Evolutionary conservation across 805 yeast species (phyloP).

Genomic region (Kluyveromyces wickerhamii): DNA sequence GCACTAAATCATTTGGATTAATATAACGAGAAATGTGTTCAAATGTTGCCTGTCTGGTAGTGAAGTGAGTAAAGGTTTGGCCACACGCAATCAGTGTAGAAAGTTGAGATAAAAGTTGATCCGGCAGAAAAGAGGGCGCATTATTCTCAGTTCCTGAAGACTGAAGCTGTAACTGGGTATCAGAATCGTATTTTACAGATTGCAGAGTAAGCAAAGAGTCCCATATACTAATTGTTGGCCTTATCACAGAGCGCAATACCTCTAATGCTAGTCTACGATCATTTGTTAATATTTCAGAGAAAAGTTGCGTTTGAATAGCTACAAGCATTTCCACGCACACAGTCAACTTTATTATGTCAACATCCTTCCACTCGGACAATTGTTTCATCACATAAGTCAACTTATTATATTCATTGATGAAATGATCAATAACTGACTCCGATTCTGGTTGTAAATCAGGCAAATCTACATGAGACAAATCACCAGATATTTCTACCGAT

Average conservation of each 20-base stretch:
- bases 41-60: conserved; percentile 6
- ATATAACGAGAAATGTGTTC: conserved; percentile 37
- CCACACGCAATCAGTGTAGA: conserved; percentile 4
- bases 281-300: conserved; percentile 2
- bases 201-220: conserved; percentile 18
- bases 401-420: conserved; percentile 3
- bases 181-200: conserved; percentile 11
- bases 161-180: conserved; percentile 3
- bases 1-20: conserved; percentile 45
- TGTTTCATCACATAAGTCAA: conserved; percentile 1
- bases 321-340: conserved; percentile 5
- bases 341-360: conserved; percentile 3
- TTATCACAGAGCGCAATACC: conserved; percentile 15
- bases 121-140: conserved; percentile 1
- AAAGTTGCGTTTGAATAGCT: conserved; percentile 3
- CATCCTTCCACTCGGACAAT: conserved; percentile 1
- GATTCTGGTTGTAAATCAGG: neutral
- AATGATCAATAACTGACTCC: conserved; percentile 1
- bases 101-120: conserved; percentile 2
- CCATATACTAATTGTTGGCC: conserved; percentile 22
- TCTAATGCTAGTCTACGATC: conserved; percentile 4
- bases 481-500: conserved; percentile 7
- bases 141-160: neutral
- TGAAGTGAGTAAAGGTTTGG: neutral
- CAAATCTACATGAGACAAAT: conserved; percentile 2